Evolutionary conservation across 179 eudicot genomes (phyloP), one percentile per base, ranked within the genome.

Genomic region (Gypsophila paniculata): DNA sequence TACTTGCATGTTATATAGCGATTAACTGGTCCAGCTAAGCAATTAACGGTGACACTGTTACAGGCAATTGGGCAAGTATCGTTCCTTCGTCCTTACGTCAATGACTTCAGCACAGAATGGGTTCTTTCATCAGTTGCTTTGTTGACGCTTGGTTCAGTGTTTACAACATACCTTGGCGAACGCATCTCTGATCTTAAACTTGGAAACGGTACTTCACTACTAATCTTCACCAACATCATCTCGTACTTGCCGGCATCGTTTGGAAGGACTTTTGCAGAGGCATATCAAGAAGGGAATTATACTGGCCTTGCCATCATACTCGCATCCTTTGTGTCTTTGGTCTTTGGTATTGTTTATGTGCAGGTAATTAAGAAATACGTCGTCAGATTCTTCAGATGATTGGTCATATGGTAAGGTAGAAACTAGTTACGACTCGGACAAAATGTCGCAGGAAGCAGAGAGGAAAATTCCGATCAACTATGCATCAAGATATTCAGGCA

Each of bases 51-150:
- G 29, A 32, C 60, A 66, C 42, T 66, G 3, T 77, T 71, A 61
- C 91, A 95, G 99, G 99, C 96, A 78, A 89, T 95, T 79, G 99
- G 99, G 18, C 99, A 95, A 90, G 97, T 87, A 77, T 78, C 92
- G 39, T 92, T 73, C 78, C 96, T 95, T 72, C 97, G 99, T 74
- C 99, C 99, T 11, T 95, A 92, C 82, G 99, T 90, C 57, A 81
- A 90, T 74, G 97, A 95, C 78, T 95, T 90, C 83, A 92, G 89
- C 68, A 85, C 90, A 0, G 81, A 95, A 74, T 95, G 99, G 97
- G 97, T 77, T 74, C 66, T 95, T 72, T 88, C 99, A 57, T 88
- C 97, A 3, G 82, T 95, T 74, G 76, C 77, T 34, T 73, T 95
- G 67, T 86, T 95, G 73, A 92, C 97, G 25, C 97, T 95, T 78